These are phyloP conservation scores for Leccinellum rugosiceps DNA, from an alignment of 768 basidiomycete genomes.

Conservation along the genomic window DNA sequence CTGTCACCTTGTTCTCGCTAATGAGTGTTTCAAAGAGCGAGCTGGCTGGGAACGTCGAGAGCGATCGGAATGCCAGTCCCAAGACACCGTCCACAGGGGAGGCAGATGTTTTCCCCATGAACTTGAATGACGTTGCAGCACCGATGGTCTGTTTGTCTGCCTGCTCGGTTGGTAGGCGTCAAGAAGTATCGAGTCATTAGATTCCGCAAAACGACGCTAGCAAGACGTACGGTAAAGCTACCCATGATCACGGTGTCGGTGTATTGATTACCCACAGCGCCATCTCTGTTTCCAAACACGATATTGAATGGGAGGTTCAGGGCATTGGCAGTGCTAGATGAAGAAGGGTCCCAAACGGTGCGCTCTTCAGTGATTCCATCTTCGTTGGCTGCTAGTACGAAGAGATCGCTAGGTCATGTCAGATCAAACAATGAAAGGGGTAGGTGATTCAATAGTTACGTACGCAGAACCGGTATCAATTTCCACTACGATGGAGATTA, in stretches of 20 bases:
- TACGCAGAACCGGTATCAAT: background rate
- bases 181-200: too few relatives aligned
- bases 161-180: too few relatives aligned
- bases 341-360: background rate
- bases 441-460: background rate
- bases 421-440: background rate
- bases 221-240: background rate
- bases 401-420: background rate
- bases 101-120: too few relatives aligned
- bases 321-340: background rate
- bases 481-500: background rate
- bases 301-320: background rate
- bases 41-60: too few relatives aligned
- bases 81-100: too few relatives aligned
- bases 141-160: too few relatives aligned
- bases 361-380: background rate
- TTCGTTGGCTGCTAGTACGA: background rate
- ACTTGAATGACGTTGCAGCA: too few relatives aligned
- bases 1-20: too few relatives aligned
- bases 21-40: too few relatives aligned
- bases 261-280: background rate
- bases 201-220: background rate
- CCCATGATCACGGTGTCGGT: background rate
- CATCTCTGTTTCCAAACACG: background rate
- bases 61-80: too few relatives aligned